Evolutionary conservation across 768 basidiomycete species (phyloP), one percentile per base, ranked within the genome.

Genomic region (Mycena filopes): DNA sequence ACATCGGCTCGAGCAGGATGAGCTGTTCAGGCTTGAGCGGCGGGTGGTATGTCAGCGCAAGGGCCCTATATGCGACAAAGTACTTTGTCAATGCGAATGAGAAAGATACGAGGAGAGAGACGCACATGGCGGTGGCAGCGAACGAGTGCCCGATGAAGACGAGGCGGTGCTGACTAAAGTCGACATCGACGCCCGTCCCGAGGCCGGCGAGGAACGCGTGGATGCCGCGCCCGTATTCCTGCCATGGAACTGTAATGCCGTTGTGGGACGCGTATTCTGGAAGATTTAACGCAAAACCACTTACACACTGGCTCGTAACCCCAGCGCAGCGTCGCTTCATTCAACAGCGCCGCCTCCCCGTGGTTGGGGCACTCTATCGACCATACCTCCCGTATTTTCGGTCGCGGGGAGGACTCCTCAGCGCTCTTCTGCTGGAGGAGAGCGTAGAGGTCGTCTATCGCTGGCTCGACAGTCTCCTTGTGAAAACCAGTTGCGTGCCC

Each of bases 391-490:
- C 83, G 76, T 25, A 87, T 78, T 71, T 82, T 16, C 76, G 66
- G 9, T 55, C 36, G 2, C n/a, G 11, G 11, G 41, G 16, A 8
- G n/a, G n/a, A n/a, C n/a, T n/a, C n/a, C n/a, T n/a, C n/a, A n/a
- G n/a, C n/a, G n/a, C n/a, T n/a, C n/a, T n/a, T n/a, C n/a, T n/a
- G n/a, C n/a, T 55, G 38, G 26, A 81, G 58, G 1, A 81, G 49
- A 2, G 40, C 61, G 50, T 78, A 82, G 20, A 88, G 71, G 8
- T 85, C 82, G 11, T 84, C 82, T 4, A 89, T 75, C 0, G 81
- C 79, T 0, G 87, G 86, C 65, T 88, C 87, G 84, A 85, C 87
- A 21, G 79, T 79, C 69, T 88, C 87, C 66, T 88, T 88, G 70
- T 84, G 84, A 70, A 84, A 86, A 0, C 87, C 82, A 1, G 84